Conservation (phyloP, 2,329 filamentous ascomycete genomes). For the Exophiala viscosa region DNA sequence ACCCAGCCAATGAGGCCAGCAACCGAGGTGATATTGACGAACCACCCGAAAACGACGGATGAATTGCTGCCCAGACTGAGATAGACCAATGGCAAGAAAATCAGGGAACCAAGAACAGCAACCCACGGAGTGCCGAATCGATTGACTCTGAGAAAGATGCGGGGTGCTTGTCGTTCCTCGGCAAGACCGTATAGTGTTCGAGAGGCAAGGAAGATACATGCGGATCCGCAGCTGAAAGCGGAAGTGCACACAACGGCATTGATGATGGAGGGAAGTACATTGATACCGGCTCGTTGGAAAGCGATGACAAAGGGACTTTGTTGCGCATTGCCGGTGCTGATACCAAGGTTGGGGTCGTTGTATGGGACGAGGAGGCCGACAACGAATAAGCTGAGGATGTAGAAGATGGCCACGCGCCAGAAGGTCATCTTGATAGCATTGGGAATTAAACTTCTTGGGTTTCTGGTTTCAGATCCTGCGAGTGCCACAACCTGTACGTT, state of each 20-base stretch:
- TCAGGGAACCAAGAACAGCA: slow-evolving; percentile 55
- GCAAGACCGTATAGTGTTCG: slow-evolving; percentile 57
- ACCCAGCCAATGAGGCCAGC: slow-evolving; percentile 35
- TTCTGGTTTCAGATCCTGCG: slow-evolving; percentile 54
- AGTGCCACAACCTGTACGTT: slow-evolving; percentile 52
- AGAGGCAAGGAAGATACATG: slow-evolving; percentile 57
- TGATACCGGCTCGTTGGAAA: slow-evolving; percentile 36
- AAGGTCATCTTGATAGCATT: slow-evolving; percentile 55
- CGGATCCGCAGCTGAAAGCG: slow-evolving; percentile 57
- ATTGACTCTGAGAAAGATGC: slow-evolving; percentile 46
- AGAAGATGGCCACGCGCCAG: slow-evolving; percentile 55
- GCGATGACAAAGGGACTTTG: slow-evolving; percentile 52
- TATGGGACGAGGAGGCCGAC: slow-evolving; percentile 35
- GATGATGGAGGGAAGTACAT: slow-evolving; percentile 65
- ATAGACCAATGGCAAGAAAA: slow-evolving; percentile 66
- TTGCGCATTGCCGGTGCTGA: slow-evolving; percentile 33
- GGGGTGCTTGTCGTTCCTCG: slow-evolving; percentile 53
- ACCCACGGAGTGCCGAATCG: slow-evolving; percentile 64
- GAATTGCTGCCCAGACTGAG: slow-evolving; percentile 62
- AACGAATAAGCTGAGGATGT: slow-evolving; percentile 37
- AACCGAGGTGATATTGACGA: slow-evolving; percentile 33
- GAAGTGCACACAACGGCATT: slow-evolving; percentile 73
- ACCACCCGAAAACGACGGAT: slow-evolving; percentile 56
- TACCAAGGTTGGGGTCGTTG: slow-evolving; percentile 29
- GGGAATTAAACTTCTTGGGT: slow-evolving; percentile 52